Base-by-base conservation (phyloP, 768 basidiomycete genomes). In the Termitomyces heimii region DNA sequence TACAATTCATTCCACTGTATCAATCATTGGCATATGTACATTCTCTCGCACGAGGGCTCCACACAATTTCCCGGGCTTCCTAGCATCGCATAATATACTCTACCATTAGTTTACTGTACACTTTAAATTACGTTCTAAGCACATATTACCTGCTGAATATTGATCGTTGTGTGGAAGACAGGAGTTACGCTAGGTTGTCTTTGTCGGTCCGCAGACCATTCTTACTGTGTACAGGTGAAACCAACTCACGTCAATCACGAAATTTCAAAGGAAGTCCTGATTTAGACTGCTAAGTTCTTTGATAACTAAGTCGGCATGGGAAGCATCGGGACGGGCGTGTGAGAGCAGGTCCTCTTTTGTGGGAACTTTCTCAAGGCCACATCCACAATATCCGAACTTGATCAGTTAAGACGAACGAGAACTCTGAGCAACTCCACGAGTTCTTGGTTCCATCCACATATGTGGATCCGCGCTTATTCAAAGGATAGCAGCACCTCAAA, bases 1-100 rank as follows among this genome's bases (percentile, higher is more conserved):
- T 55, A 48, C 54, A 62, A 59, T 60, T 31, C 53, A 62, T 57
- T 58, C 37, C 47, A 59, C 54, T 64, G 61, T 64, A 62, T 62
- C 35, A 53, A 64, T 56, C 54, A 58, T 47, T 44, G 43, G 58
- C 60, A 62, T 51, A 51, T 64, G 59, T 62, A 59, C 59, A 54
- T 49, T 56, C 32, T n/a, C 28, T 31, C 43, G 20, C 60, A 53
- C 56, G 20, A 26, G 54, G 42, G 44, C 39, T 60, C 6, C 46
- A 20, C 57, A 52, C 56, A 20, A 26, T 52, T 53, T 47, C 50
- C 60, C 10, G 39, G 20, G 44, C 40, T 39, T 39, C 50, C 35
- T 59, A 64, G 44, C 46, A 56, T 62, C 55, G 54, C 50, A 60
- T 62, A 57, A 58, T 54, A 31, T 53, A 54, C 58, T 47, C 37